Base-by-base conservation (phyloP, 139 green algal genomes). In the Monoraphidium neglectum region DNA sequence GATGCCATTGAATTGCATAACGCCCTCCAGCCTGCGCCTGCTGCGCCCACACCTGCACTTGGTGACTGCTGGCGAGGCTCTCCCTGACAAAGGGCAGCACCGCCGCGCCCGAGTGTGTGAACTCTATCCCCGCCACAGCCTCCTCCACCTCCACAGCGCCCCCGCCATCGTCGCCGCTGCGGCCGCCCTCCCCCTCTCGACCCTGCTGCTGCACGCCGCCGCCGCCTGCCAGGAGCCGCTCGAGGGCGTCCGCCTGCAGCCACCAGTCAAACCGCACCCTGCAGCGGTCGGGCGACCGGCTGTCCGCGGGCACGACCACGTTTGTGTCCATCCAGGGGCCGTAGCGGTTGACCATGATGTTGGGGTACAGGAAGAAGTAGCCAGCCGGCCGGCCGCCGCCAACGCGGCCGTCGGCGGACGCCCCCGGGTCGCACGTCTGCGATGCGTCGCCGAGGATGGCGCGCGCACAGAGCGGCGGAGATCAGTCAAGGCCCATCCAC, bases 321-420 rank as follows among this genome's bases (percentile, higher is more conserved):
- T 91, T 92, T 15, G 70, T 83, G 62, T 92, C 88, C 69, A 92
- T 60, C 82, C 83, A 90, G 1, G 75, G 77, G 3, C 74, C 88
- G 47, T 92, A 92, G 21, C 82, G 64, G 62, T 92, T 93, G 49
- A 92, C 47, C 83, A 91, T 89, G 12, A 90, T 23, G 59, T 90
- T 90, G n/a, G 89, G 89, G 32, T 86, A 91, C 0, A 92, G 16
- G 37, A 90, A 93, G 4, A 77, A 61, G 60, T 92, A 93, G 2
- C 64, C 81, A 24, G 87, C 75, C 56, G 70, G 54, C 5, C 70
- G 43, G 33, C 54, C 56, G 26, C 62, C 63, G 18, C 35, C 33
- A 32, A 79, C 38, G 3, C 57, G 40, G 35, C 51, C 38, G 3
- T 26, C 63, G 0, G 59, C 53, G 47, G 70, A 18, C 63, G 32